These are phyloP conservation scores for Dioscorea zingiberensis DNA, from an alignment of 106 monocot species.

Conservation along the genomic window DNA sequence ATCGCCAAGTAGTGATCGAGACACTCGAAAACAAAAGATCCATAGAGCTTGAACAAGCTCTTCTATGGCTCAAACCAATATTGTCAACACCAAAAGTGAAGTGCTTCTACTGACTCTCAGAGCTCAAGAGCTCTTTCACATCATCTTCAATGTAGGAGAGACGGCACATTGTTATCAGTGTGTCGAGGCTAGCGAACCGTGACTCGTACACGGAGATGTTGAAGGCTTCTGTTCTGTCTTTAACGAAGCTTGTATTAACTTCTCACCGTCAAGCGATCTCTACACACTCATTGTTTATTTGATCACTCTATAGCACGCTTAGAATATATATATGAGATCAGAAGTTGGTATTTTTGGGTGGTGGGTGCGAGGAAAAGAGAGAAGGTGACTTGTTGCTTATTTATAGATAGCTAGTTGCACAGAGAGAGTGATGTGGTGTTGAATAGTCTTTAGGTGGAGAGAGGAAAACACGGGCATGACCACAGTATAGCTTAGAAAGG, in stretches of 20 bases:
- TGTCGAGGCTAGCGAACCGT: conserved; percentile 18
- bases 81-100: conserved; percentile 37
- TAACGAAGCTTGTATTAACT: conserved; percentile 41
- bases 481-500: too few species aligned
- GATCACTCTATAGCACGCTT: too few species aligned
- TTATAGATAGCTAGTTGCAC: too few species aligned
- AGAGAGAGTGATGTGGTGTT: too few species aligned
- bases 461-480: too few species aligned
- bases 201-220: conserved; percentile 8
- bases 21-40: conserved; percentile 32
- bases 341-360: too few species aligned
- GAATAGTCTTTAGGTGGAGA: too few species aligned
- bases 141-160: conserved; percentile 23
- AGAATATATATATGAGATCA: too few species aligned
- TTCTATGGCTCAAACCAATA: conserved; percentile 11
- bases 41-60: conserved; percentile 36
- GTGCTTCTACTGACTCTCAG: conserved; percentile 45
- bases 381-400: too few species aligned
- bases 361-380: too few species aligned
- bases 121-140: conserved; percentile 35
- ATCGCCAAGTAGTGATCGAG: conserved; percentile 50
- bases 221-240: conserved; percentile 37
- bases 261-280: conserved; percentile 40
- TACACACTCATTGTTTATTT: conserved; percentile 42
- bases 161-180: conserved; percentile 13